phyloP scores from a whole-genome alignment of 179 eudicot genomes.

The Heliamphora ciliata region DNA sequence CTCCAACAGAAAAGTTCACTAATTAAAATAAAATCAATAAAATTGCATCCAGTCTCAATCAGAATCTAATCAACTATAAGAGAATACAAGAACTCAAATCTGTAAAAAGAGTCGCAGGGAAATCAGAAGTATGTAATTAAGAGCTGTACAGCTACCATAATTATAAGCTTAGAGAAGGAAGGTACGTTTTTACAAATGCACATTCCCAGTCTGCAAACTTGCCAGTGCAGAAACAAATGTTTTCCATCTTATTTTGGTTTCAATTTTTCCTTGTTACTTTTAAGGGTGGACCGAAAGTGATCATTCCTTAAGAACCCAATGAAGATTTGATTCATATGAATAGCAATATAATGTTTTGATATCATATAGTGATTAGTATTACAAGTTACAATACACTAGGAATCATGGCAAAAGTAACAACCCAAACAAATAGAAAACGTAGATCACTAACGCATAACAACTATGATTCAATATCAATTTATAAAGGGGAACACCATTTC shows the following conservation, averaged over 20 bases:
- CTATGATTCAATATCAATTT: too few relatives aligned
- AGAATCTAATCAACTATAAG: neutral
- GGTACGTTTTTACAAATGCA: neutral
- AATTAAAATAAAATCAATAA: neutral
- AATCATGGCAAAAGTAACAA: neutral
- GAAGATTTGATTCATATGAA: neutral
- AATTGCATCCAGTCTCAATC: neutral
- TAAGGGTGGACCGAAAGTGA: neutral
- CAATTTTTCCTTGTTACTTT: neutral
- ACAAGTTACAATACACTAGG: neutral
- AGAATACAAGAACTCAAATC: neutral
- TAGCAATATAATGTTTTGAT: neutral
- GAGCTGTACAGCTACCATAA: neutral
- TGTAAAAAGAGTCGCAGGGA: neutral
- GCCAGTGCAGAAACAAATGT: neutral
- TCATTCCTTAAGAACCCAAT: neutral
- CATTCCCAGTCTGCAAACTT: neutral
- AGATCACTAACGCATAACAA: neutral
- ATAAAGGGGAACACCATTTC: too few relatives aligned
- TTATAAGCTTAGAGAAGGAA: neutral
- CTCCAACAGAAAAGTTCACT: neutral
- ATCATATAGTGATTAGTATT: neutral
- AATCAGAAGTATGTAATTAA: neutral
- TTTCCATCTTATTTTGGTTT: neutral
- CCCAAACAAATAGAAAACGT: neutral